Base-by-base conservation (phyloP, 257 asterid species). In the Euphrasia confusa region DNA sequence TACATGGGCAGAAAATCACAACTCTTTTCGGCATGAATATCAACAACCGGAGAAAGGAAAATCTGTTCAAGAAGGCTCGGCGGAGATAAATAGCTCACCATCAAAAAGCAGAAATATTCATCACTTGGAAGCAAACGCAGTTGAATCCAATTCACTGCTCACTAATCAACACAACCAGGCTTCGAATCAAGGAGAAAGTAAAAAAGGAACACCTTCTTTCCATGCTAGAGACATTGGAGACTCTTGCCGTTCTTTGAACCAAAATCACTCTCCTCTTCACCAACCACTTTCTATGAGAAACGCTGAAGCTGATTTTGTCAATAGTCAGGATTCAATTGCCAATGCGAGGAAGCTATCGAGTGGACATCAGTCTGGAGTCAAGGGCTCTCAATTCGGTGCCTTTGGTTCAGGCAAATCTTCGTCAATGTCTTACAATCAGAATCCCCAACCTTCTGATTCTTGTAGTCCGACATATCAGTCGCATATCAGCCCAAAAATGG, bases 401-500 rank as follows among this genome's bases (percentile, higher is more conserved):
- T 12, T 49, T 49, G 6, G 27, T 27, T 49, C 55, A 5, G 55
- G 55, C 3, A 15, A 53, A 9, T 14, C 58, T 9, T 53, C 55
- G 12, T 15, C 58, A 7, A 24, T 53, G 58, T 1, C 33, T 53
- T 24, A 53, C 58, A 53, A 53, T 18, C 49, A 61, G 48, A 71
- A 72, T 58, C 37, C 49, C 42, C 82, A 72, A 57, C 65, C 61
- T 54, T 47, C n/a, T 40, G 68, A 54, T 64, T 62, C 65, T 60
- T 72, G 74, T 8, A 63, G 44, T 57, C 13, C 63, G 37, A 47
- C 70, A 49, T 33, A 72, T 44, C 81, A 74, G 65, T 63, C 81
- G 13, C 75, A 55, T 35, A 65, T 64, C 65, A 73, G 68, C 60
- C 33, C 75, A 68, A 83, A 77, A 67, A 78, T 74, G 86, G 80